Evolutionary conservation across 2,329 filamentous ascomycete genomes (phyloP).

Genomic region (Epichloe glyceriae): DNA sequence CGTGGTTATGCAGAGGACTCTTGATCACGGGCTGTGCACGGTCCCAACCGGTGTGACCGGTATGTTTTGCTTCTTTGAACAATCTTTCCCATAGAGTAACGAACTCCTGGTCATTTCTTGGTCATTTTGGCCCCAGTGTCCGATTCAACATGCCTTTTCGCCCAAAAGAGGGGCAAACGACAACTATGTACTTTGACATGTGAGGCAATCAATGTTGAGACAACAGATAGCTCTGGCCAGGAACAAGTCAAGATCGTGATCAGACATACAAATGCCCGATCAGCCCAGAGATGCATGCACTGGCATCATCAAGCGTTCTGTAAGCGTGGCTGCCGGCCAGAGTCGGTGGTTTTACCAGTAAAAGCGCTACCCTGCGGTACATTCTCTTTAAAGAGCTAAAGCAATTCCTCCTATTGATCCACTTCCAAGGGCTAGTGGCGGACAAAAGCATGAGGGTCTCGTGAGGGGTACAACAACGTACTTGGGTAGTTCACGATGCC

Average conservation of each 20-base stretch:
- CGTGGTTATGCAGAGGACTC: no score
- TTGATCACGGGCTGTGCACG: no score
- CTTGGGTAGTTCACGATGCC: not conserved
- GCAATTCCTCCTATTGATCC: no score
- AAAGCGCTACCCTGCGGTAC: no score
- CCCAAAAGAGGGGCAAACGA: not conserved
- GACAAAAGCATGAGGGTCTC: no score
- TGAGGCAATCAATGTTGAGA: not conserved
- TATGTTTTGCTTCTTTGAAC: not conserved
- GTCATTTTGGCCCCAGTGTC: no score
- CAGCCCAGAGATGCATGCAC: not conserved
- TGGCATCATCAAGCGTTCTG: not conserved
- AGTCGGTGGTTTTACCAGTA: not conserved
- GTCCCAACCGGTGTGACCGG: no score
- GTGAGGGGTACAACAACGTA: no score
- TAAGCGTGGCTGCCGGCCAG: not conserved
- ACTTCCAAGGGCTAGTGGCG: not conserved
- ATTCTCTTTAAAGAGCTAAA: no score
- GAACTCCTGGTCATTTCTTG: no score
- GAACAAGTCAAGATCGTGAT: not conserved
- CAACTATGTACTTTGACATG: not conserved
- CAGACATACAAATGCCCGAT: not conserved
- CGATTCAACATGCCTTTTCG: not conserved
- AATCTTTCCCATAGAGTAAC: not conserved
- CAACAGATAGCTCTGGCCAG: not conserved